Conservation (phyloP, 805 yeast genomes). For the Kodamaea leandrae region DNA sequence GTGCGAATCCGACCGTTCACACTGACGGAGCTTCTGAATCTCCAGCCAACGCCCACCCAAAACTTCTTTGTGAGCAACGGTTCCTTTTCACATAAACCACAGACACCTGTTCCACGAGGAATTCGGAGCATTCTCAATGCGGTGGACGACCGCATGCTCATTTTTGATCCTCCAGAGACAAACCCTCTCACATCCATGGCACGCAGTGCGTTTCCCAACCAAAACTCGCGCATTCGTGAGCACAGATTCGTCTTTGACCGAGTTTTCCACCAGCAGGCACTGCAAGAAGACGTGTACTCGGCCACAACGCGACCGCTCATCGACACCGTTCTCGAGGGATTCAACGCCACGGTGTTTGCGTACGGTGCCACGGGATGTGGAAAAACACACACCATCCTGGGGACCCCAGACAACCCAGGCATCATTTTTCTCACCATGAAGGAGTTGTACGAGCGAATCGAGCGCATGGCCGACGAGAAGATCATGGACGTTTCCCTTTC, state of each 20-base stretch:
- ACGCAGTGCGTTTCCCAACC: conserved; percentile 38
- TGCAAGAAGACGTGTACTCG: conserved; percentile 66
- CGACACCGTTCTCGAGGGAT: conserved; percentile 77
- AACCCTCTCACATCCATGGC: conserved; percentile 59
- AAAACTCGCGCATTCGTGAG: conserved; percentile 56
- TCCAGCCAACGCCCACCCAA: conserved; percentile 41
- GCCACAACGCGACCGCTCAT: conserved; percentile 69
- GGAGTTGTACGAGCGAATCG: conserved; percentile 67
- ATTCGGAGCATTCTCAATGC: conserved; percentile 71
- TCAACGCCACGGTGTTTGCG: conserved; percentile 88
- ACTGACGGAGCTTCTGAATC: conserved; percentile 46
- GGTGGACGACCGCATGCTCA: conserved; percentile 80
- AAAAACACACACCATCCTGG: conserved; percentile 89
- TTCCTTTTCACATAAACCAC: conserved; percentile 31
- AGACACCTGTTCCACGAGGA: conserved; percentile 41
- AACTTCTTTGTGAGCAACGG: conserved; percentile 54
- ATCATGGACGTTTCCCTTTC: conserved; percentile 61
- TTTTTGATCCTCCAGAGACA: conserved; percentile 79
- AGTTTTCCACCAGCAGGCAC: conserved; percentile 62
- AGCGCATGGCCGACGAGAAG: conserved; percentile 51
- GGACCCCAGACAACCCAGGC: conserved; percentile 71
- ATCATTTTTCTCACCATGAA: conserved; percentile 74
- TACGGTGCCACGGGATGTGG: conserved; percentile 99
- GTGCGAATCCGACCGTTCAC: conserved; percentile 88
- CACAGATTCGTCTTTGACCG: conserved; percentile 80